Evolutionary conservation across 1,284 basidiomycete species (phyloP).

Genomic region (Moniliophthora roreri): DNA sequence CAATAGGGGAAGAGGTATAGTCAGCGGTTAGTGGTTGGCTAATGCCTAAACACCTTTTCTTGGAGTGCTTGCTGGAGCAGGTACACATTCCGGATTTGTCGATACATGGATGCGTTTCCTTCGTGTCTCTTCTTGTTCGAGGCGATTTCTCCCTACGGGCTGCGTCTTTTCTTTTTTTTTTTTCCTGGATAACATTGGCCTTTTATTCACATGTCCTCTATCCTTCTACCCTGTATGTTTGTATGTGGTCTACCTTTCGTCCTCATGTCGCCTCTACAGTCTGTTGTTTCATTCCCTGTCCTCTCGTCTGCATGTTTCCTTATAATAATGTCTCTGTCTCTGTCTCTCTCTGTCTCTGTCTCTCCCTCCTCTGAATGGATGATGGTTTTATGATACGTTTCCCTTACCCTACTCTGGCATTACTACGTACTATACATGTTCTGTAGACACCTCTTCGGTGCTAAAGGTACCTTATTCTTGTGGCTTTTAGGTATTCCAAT

Average conservation of each 20-base stretch:
- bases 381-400: not conserved
- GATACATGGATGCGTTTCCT: too few relatives aligned
- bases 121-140: too few relatives aligned
- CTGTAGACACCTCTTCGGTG: not conserved
- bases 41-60: not conserved
- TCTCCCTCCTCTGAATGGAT: not conserved
- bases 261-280: too few relatives aligned
- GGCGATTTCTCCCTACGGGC: too few relatives aligned
- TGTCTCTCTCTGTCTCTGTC: too few relatives aligned
- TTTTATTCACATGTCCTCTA: too few relatives aligned
- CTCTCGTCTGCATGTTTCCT: not conserved
- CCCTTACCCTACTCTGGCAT: not conserved
- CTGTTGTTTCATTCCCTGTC: not conserved
- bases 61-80: not conserved
- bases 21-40: constrained; percentile 9
- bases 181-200: too few relatives aligned
- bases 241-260: too few relatives aligned
- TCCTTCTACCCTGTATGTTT: too few relatives aligned
- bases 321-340: not conserved
- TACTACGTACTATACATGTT: constrained; percentile 4
- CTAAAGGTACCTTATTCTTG: constrained; percentile 4
- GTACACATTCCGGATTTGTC: too few relatives aligned
- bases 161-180: too few relatives aligned
- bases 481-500: not conserved
- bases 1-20: constrained; percentile 8